These are phyloP conservation scores for Oryza glumipatula DNA, from an alignment of 176 grass and related monocot species.

Conservation along the genomic window DNA sequence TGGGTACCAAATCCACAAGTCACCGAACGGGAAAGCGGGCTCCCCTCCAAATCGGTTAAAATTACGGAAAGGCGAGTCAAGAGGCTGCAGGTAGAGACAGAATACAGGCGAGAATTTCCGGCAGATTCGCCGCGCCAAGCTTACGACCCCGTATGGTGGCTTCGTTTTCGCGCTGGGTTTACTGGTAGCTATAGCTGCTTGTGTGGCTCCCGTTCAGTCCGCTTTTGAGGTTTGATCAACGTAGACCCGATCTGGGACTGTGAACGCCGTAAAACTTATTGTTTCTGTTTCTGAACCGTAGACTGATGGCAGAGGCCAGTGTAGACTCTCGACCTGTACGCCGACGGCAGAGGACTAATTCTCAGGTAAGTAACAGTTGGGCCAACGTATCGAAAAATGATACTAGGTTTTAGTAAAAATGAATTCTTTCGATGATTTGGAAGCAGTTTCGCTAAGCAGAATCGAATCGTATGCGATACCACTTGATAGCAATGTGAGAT, in stretches of 20 bases:
- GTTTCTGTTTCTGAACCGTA: background rate
- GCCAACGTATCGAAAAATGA: background rate
- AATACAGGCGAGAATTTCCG: background rate
- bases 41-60: background rate
- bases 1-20: no score
- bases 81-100: background rate
- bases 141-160: background rate
- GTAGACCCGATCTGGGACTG: background rate
- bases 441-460: no score
- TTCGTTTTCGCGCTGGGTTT: background rate
- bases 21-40: background rate
- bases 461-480: no score
- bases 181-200: background rate
- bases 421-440: no score
- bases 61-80: background rate
- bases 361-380: background rate
- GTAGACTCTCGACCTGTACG: no score
- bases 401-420: background rate
- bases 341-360: background rate
- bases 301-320: background rate
- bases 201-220: background rate
- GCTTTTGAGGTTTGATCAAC: slow-evolving; percentile 1
- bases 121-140: slow-evolving; percentile 5
- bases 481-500: no score
- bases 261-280: background rate